Evolutionary conservation across 2,329 filamentous ascomycete genomes (phyloP).

Genomic region (Dendryphion nanum): DNA sequence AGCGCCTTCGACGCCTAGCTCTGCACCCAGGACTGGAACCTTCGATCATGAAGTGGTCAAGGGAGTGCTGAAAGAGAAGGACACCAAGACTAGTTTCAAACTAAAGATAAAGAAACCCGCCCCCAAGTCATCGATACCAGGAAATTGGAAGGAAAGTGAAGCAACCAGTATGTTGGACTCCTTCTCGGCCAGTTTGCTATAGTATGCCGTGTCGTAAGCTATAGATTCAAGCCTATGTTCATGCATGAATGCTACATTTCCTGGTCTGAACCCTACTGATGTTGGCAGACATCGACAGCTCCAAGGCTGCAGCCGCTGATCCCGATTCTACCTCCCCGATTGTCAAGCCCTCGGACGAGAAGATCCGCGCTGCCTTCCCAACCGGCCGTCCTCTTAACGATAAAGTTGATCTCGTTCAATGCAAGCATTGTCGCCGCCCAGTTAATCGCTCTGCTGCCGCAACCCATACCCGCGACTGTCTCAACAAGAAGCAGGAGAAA

Average conservation of each 20-base stretch:
- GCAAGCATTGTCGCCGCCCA: constrained; percentile 93
- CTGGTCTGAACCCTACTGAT: no score
- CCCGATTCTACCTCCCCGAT: constrained; percentile 33
- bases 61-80: constrained; percentile 39
- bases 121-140: constrained; percentile 64
- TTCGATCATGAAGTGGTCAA: constrained; percentile 31
- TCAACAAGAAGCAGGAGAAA: constrained; percentile 75
- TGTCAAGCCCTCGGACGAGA: constrained; percentile 67
- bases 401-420: constrained; percentile 71
- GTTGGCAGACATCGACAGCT: constrained; percentile 22
- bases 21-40: constrained; percentile 24
- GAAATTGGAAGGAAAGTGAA: constrained; percentile 69
- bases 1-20: constrained; percentile 22
- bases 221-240: background rate
- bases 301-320: constrained; percentile 16
- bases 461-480: constrained; percentile 77
- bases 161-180: constrained; percentile 60
- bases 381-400: constrained; percentile 82
- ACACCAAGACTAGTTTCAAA: constrained; percentile 23
- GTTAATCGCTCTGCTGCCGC: constrained; percentile 73
- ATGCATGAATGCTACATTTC: background rate
- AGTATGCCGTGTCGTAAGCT: no score
- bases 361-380: constrained; percentile 73
- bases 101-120: constrained; percentile 58
- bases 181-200: no score